These are phyloP conservation scores for Aureobasidium sp. DNA, from an alignment of 2,329 filamentous ascomycete species.

Conservation along the genomic window DNA sequence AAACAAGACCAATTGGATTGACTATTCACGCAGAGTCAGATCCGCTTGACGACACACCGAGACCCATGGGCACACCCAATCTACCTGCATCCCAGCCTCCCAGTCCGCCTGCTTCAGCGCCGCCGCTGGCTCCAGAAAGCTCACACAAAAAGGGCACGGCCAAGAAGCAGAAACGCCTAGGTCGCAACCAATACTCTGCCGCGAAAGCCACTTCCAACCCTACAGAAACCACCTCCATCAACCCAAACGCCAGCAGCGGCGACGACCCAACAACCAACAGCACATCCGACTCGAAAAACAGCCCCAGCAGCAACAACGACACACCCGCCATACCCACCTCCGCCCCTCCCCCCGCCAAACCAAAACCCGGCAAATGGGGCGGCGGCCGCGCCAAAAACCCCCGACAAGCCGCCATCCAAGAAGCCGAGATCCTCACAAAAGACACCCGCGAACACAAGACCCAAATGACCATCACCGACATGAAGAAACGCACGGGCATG, in stretches of 20 bases:
- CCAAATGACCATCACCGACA: slow-evolving; percentile 22
- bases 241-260: slow-evolving; percentile 26
- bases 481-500: slow-evolving; percentile 61
- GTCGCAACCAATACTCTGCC: slow-evolving; percentile 71
- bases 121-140: slow-evolving; percentile 35
- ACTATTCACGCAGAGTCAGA: slow-evolving; percentile 56
- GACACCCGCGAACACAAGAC: slow-evolving; percentile 19
- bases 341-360: slow-evolving; percentile 25
- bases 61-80: slow-evolving; percentile 31
- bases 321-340: slow-evolving; percentile 27
- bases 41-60: slow-evolving; percentile 59
- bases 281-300: slow-evolving; percentile 27
- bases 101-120: slow-evolving; percentile 29
- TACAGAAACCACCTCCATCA: slow-evolving; percentile 20
- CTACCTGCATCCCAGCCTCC: slow-evolving; percentile 38
- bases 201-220: slow-evolving; percentile 45
- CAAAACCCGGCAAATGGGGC: slow-evolving; percentile 21
- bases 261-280: slow-evolving; percentile 22
- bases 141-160: slow-evolving; percentile 57
- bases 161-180: slow-evolving; percentile 53
- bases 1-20: slow-evolving; percentile 18
- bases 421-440: slow-evolving; percentile 19
- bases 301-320: slow-evolving; percentile 30
- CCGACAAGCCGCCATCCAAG: slow-evolving; percentile 25
- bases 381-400: slow-evolving; percentile 18